Base-by-base conservation (phyloP, 1,284 basidiomycete genomes). In the Inonotus hispidus region DNA sequence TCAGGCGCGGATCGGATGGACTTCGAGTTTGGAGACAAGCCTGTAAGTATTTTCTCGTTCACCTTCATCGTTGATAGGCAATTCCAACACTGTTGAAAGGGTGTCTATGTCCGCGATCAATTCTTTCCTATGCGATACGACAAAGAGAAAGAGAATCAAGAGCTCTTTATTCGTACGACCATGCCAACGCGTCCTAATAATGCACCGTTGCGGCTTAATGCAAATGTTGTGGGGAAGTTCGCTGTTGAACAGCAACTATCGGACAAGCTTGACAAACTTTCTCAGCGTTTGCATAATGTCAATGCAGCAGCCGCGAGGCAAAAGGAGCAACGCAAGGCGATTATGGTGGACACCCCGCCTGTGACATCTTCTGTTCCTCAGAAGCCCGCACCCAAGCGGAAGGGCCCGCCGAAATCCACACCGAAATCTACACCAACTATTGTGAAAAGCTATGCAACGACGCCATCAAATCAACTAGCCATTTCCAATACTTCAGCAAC, bases 151-250 rank as follows among this genome's bases (percentile, higher is more conserved):
- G 70, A 76, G 0, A 74, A 79, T 11, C 85, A 89, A 66, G 89
- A 91, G 65, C 77, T 91, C 47, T 91, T 88, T 71, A 77, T 90
- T 19, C 81, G 87, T 13, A 74, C 81, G 14, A 74, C 82, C 38
- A 77, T 80, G n/a, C 74, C 79, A 5, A 72, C 75, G 37, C 84
- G 83, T 70, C 82, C 80, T 32, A 81, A 75, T 32, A 81, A 75
- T 65, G 79, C 81, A 0, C 82, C 86, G 0, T 79, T 91, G 65
- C 88, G 85, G 69, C 80, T 85, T n/a, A 81, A 84, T 66, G 88
- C 87, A 61, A 84, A 82, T 66, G 81, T 91, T 46, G 76, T 81
- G 16, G 86, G 86, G 43, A 89, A 85, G 69, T 81, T 88, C 68
- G 75, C 74, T 43, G 82, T 90, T 62, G 82, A 84, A 58, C 80